Evolutionary conservation across 192 early-diverging fungal species (phyloP), one percentile per base, ranked within the genome.

Genomic region (Gamsiella multidivaricata): DNA sequence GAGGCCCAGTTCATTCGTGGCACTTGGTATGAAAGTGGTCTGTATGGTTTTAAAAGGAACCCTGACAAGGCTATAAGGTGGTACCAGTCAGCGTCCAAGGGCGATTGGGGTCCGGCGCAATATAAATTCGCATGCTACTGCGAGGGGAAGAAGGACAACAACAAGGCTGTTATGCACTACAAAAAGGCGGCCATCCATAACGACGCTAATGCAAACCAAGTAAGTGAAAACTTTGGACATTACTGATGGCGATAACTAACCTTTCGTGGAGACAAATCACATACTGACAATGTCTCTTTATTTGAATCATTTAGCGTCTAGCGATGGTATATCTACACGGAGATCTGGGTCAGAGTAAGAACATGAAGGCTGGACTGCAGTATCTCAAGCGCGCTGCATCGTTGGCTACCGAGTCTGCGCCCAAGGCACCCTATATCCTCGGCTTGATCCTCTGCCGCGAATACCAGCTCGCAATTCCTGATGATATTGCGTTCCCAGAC

Each of bases 301-400:
- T 6, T 51, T 22, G 18, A 29, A 55, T 29, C 43, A 28, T 45
- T 17, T 84, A 93, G 90, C 90, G 93, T 46, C 81, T 97, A 76
- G 91, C 94, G 18, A 87, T 85, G 69, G 87, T 93, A 51, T 88
- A 91, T 34, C 81, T 96, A 56, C 82, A 87, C 15, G 95, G 95
- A 63, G 83, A 88, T 32, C 81, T 96, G 25, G 81, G 86, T 65
- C 89, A 91, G 65, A 74, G 83, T 28, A 79, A 75, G 50, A 91
- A 94, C 68, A 70, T 89, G 43, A 92, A 92, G 63, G 88, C 94
- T 69, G 94, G 91, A 17, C 84, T 98, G 63, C 88, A 90, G 43
- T 96, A 92, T 79, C 84, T 98, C 62, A 89, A 92, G 70, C 85
- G 93, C 39, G 86, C 94, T 2, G 91, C 94, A 1, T 83, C 89